phyloP scores from a whole-genome alignment of 331 rosid genomes.

The Malus hybrid region DNA sequence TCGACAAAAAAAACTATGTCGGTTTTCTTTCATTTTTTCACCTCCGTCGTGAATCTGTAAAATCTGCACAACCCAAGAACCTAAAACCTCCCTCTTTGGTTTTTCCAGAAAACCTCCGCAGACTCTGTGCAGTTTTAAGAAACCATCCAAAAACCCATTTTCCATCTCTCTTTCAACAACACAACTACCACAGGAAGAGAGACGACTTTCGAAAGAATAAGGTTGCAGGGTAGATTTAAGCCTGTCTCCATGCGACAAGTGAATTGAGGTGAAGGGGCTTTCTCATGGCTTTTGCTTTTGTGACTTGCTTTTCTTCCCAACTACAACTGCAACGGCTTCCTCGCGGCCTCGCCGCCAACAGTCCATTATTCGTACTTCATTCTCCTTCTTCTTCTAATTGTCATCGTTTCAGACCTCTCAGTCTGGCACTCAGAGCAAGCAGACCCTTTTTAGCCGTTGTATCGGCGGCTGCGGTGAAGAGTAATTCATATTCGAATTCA shows the following conservation, averaged over 20 bases:
- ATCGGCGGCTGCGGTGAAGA: neutral
- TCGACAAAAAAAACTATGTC: too few species aligned
- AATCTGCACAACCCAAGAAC: too few species aligned
- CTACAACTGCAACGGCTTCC: slow-evolving; percentile 19
- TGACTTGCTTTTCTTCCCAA: slow-evolving; percentile 30
- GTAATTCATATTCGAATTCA: neutral
- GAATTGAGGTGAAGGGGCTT: neutral
- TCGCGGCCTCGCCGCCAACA: neutral
- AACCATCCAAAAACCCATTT: too few species aligned
- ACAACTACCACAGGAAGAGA: neutral
- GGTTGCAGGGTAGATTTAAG: neutral
- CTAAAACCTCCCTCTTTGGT: too few species aligned
- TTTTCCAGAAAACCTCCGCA: too few species aligned
- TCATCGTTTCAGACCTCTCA: neutral
- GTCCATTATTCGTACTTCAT: neutral
- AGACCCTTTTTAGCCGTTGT: neutral
- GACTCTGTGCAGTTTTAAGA: too few species aligned
- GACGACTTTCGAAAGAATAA: neutral
- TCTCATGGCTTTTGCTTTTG: slow-evolving; percentile 28
- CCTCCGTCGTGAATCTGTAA: too few species aligned
- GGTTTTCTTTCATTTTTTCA: too few species aligned
- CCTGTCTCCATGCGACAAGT: neutral
- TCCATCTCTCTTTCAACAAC: neutral
- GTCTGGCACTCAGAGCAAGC: neutral
- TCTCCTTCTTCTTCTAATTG: neutral